Percentiles rank a stretch among this genome's conserved stretches.
Conservation (phyloP, 129 eudicot species). For the Centella asiatica region DNA sequence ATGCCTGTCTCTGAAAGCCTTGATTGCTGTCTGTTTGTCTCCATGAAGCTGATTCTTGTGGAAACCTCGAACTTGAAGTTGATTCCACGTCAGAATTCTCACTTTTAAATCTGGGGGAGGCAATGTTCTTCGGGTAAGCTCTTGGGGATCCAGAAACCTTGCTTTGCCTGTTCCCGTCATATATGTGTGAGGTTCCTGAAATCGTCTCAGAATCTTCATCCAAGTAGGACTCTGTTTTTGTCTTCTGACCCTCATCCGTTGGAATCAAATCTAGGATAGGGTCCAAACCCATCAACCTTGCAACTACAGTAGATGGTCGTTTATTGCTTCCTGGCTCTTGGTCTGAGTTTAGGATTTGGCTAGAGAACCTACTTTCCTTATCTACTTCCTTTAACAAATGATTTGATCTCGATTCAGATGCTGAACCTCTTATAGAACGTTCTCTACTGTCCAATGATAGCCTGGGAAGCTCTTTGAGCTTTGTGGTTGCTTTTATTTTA, state of each 20-base stretch:
- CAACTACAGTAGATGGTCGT: constrained; percentile 61
- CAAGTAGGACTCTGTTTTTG: constrained; percentile 21
- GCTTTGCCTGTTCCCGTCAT: constrained; percentile 32
- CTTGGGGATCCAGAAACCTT: constrained; percentile 29
- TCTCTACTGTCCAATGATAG: constrained; percentile 78
- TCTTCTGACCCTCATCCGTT: constrained; percentile 19
- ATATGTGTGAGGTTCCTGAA: constrained; percentile 30
- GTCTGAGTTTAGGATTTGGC: constrained; percentile 18
- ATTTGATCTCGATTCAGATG: constrained; percentile 25
- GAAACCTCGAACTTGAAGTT: constrained; percentile 31
- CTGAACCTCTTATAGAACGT: constrained; percentile 26
- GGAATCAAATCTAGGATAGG: constrained; percentile 33
- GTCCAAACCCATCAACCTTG: constrained; percentile 88
- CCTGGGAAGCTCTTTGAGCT: constrained; percentile 78
- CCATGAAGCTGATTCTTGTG: constrained; percentile 72
- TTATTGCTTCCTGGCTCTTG: constrained; percentile 56
- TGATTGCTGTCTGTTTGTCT: constrained; percentile 42
- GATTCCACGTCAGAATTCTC: constrained; percentile 16
- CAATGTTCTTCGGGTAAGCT: constrained; percentile 21
- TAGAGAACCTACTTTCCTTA: constrained; percentile 12
- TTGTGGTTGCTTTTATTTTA: constrained; percentile 28
- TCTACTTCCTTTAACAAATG: constrained; percentile 12
- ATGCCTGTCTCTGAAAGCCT: constrained; percentile 31
- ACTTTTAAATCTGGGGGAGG: constrained; percentile 31
- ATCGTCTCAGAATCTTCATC: constrained; percentile 22